These are phyloP conservation scores for Kodamaea fungicola DNA, from an alignment of 1,139 yeast species.

Conservation along the genomic window DNA sequence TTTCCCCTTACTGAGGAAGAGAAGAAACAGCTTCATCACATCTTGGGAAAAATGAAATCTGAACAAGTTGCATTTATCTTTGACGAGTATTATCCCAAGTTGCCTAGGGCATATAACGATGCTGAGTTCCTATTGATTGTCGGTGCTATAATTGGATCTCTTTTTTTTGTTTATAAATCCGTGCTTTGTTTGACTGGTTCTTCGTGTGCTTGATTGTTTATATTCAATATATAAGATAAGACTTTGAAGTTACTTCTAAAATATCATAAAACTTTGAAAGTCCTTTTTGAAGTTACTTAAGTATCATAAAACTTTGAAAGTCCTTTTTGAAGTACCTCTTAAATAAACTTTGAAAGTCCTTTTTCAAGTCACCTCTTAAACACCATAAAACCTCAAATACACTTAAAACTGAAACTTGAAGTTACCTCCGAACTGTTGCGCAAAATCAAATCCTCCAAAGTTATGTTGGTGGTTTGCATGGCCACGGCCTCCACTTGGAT, in stretches of 20 bases:
- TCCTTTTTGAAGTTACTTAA: background rate
- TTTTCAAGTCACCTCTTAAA: background rate
- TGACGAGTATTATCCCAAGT: slow-evolving; percentile 6
- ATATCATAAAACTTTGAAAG: too few species aligned
- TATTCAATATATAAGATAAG: background rate
- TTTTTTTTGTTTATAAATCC: slow-evolving; percentile 1
- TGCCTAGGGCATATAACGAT: slow-evolving; percentile 4
- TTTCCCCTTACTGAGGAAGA: slow-evolving; percentile 6
- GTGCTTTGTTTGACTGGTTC: slow-evolving; percentile 1
- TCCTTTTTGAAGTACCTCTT: too few species aligned
- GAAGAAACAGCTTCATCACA: slow-evolving; percentile 2
- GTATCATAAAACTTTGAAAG: too few species aligned
- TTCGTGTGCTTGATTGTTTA: background rate
- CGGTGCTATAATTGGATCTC: slow-evolving; percentile 1
- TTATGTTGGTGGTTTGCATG: slow-evolving; percentile 5
- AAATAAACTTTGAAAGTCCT: too few species aligned
- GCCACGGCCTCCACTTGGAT: slow-evolving; percentile 15
- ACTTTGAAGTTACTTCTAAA: too few species aligned
- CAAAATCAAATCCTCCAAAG: slow-evolving; percentile 8
- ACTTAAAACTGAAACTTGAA: slow-evolving; percentile 5
- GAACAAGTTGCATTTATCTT: slow-evolving; percentile 5
- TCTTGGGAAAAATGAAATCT: slow-evolving; percentile 5
- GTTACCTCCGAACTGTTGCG: slow-evolving; percentile 5
- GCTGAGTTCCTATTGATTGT: background rate
- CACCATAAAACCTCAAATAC: too few species aligned